phyloP scores from a whole-genome alignment of 176 grass and related monocot species.

The Bothriochloa decipiens region DNA sequence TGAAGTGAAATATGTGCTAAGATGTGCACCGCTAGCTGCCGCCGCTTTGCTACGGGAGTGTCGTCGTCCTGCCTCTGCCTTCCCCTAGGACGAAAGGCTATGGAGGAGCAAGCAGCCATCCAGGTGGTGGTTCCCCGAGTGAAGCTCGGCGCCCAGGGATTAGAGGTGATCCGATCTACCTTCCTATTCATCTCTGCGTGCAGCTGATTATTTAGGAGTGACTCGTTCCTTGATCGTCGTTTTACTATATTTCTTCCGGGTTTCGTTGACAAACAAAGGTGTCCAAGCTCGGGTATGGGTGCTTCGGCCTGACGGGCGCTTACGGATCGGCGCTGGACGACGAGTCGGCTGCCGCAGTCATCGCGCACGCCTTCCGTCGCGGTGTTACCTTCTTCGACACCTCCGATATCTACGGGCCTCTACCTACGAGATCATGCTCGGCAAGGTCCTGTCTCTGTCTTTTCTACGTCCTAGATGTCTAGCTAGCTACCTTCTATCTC shows the following conservation, averaged over 20 bases:
- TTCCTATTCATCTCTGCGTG: background rate
- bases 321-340: constrained; percentile 61
- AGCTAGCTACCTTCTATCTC: no score
- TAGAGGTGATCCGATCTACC: background rate
- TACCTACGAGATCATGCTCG: constrained; percentile 69
- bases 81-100: background rate
- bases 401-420: constrained; percentile 72
- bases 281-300: constrained; percentile 83
- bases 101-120: background rate
- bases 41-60: no score
- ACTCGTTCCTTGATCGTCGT: no score
- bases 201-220: background rate
- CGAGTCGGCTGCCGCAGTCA: constrained; percentile 47
- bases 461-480: no score
- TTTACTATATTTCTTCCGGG: no score
- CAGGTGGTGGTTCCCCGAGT: background rate
- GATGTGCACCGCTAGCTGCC: no score
- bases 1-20: no score
- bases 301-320: constrained; percentile 59
- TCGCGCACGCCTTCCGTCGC: constrained; percentile 73
- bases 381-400: constrained; percentile 94
- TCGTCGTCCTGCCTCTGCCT: no score
- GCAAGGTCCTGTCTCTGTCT: constrained; percentile 33
- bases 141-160: background rate
- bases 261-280: constrained; percentile 40